phyloP scores from a whole-genome alignment of 805 yeast genomes.

The Wickerhamiella qilinensis region DNA sequence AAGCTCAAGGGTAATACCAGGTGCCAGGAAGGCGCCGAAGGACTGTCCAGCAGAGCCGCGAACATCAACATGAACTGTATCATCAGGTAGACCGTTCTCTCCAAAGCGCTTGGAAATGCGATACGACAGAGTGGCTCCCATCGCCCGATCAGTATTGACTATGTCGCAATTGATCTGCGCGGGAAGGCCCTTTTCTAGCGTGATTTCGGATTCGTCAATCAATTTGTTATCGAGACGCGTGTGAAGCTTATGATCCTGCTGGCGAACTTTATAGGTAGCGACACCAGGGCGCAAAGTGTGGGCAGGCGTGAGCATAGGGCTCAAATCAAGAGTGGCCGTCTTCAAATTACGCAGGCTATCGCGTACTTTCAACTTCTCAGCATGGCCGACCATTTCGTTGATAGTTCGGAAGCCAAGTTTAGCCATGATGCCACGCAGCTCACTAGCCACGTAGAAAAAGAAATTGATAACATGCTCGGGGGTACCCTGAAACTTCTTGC shows the following conservation, averaged over 20 bases:
- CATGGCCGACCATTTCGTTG: constrained; percentile 96
- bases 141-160: constrained; percentile 89
- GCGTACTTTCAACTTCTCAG: constrained; percentile 75
- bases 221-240: constrained; percentile 89
- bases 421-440: constrained; percentile 86
- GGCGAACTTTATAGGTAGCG: constrained; percentile 78
- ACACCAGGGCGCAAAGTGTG: constrained; percentile 94
- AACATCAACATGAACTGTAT: constrained; percentile 84
- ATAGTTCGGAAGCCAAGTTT: constrained; percentile 86
- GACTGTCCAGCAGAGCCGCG: constrained; percentile 96
- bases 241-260: constrained; percentile 87
- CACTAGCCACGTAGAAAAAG: constrained; percentile 88
- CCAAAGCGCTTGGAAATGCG: constrained; percentile 88
- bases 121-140: constrained; percentile 90
- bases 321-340: constrained; percentile 77
- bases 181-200: constrained; percentile 92
- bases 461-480: constrained; percentile 98
- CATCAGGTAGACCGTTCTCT: constrained; percentile 84
- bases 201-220: constrained; percentile 87
- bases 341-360: constrained; percentile 77
- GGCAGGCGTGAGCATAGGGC: constrained; percentile 93
- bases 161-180: constrained; percentile 87
- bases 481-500: constrained; percentile 86
- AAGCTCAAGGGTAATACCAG: constrained; percentile 86
- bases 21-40: constrained; percentile 92